Base-by-base conservation (phyloP, 441 rosid genomes). In the Kokia cookei region DNA sequence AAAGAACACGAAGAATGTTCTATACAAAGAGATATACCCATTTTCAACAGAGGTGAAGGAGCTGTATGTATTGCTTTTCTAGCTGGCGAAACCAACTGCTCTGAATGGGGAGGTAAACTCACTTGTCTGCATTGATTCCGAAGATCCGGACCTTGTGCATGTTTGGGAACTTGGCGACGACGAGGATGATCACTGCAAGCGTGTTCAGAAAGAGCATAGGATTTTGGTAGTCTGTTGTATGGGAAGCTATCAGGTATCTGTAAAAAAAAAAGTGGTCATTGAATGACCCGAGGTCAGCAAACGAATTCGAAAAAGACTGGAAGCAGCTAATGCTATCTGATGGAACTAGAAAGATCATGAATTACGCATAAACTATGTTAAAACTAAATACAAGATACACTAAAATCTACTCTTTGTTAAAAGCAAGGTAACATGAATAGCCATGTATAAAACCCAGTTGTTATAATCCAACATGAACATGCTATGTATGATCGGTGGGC, bases 71-170 rank as follows among this genome's bases (percentile, higher is more conserved):
- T 40, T 10, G 43, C 75, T 70, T 57, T 75, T 58, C 5, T 11
- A 53, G 71, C 67, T n/a, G 29, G 82, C 48, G 60, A 69, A 48
- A 62, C 77, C 72, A 61, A 2, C 63, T 59, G 29, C 50, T 53
- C 77, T 57, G 37, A 47, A 50, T 27, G 22, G 7, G 40, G 60
- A 67, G n/a, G 43, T 48, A 64, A 37, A 27, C 76, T 90, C 85
- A 90, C 73, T 42, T 85, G 70, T 92, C 97, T 55, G 77, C 97
- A 77, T 95, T 95, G 83, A 95, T 93, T 72, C 98, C 99, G 13
- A 93, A 93, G 73, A 96, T 96, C 60, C 99, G 91, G 63, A 96
- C 99, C 85, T 90, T 96, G 91, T 93, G 99, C 99, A 96, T 93
- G 77, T 93, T 86, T 50, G 99, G 99, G 83, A 96, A 96, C 87